A percentile compares a stretch with the other conserved stretches of the same genome.
Evolutionary conservation across 371 early-diverging fungal species (phyloP).

Genomic region (Apophysomyces trapeziformis): DNA sequence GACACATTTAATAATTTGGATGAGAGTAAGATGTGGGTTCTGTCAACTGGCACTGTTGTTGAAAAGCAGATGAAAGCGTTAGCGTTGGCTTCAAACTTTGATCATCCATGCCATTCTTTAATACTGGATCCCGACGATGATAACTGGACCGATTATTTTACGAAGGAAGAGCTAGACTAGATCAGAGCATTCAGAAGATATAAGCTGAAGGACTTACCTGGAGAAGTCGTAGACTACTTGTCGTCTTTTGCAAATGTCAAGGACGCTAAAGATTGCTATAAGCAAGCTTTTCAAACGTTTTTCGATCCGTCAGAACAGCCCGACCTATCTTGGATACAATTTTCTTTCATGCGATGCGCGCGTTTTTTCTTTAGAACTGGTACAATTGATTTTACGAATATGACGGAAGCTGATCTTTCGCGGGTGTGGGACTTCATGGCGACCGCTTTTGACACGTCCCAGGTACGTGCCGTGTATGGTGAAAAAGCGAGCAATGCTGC

Average conservation of each 20-base stretch:
- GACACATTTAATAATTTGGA: not conserved
- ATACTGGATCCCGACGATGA: constrained; percentile 16
- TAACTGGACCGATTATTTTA: constrained; percentile 7
- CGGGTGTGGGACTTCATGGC: not conserved
- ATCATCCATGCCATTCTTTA: constrained; percentile 7
- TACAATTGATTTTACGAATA: not conserved
- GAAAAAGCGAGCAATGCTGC: not conserved
- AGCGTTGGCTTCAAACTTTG: not conserved
- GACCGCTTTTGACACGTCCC: constrained; percentile 5
- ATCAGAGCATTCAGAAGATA: constrained; percentile 1
- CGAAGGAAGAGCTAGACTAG: constrained; percentile 5
- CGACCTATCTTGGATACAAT: not conserved
- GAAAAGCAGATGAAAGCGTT: constrained; percentile 1
- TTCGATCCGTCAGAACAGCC: not conserved
- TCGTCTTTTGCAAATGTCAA: not conserved
- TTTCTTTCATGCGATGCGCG: not conserved
- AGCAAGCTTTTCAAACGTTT: constrained; percentile 1
- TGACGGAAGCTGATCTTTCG: constrained; percentile 1
- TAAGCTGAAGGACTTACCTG: constrained; percentile 10
- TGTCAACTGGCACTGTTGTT: not conserved
- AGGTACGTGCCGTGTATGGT: not conserved
- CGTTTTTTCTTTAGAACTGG: constrained; percentile 2
- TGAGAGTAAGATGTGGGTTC: constrained; percentile 3
- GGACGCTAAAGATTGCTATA: not conserved
- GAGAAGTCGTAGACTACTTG: constrained; percentile 1